Evolutionary conservation across 495 filamentous ascomycete species (phyloP).

Genomic region (Penicillium dipodomyicola): DNA sequence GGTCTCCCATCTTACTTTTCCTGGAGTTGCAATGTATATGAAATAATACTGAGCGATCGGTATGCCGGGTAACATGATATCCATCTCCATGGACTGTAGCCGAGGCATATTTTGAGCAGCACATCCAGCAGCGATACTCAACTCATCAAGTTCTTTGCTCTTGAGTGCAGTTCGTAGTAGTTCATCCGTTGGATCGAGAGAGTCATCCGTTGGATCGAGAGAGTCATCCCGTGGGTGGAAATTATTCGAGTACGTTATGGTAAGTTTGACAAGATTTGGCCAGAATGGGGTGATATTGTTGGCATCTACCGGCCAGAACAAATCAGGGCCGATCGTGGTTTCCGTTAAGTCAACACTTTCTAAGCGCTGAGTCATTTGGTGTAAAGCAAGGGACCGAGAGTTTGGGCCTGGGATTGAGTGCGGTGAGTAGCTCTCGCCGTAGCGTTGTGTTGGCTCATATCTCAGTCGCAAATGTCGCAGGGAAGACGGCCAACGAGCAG

Average conservation of each 20-base stretch:
- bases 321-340: background rate
- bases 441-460: background rate
- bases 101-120: constrained; percentile 3
- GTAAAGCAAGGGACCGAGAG: background rate
- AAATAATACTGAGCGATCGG: background rate
- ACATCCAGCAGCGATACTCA: background rate
- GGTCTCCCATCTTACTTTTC: background rate
- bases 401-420: background rate
- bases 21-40: background rate
- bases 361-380: background rate
- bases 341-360: background rate
- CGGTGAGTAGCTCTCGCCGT: background rate
- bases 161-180: background rate
- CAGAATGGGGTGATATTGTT: background rate
- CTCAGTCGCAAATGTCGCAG: background rate
- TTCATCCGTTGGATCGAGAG: background rate
- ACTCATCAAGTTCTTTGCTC: background rate
- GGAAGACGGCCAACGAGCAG: background rate
- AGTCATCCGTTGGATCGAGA: too few relatives aligned
- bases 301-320: background rate
- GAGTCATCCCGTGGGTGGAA: background rate
- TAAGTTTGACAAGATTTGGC: background rate
- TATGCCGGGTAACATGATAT: accelerated
- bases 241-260: background rate
- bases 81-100: background rate